Evolutionary conservation across 495 filamentous ascomycete genomes (phyloP).

Genomic region (Clavariopsis aquatica): DNA sequence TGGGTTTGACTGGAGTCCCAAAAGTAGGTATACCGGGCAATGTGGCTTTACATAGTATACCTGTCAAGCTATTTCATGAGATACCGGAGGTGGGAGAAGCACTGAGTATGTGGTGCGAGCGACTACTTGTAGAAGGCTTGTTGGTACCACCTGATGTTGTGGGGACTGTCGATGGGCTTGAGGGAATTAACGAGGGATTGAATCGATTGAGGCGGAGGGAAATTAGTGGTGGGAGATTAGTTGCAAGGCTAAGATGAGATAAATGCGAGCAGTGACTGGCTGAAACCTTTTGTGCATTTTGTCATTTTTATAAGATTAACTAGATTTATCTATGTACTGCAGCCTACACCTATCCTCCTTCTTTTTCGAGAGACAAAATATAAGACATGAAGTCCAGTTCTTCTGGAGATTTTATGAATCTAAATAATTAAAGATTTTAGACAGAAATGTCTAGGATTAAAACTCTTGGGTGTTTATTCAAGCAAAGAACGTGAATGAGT

Average conservation of each 20-base stretch:
- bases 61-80: constrained; percentile 69
- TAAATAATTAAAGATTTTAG: too few relatives aligned
- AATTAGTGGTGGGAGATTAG: constrained; percentile 30
- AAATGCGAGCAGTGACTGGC: not conserved
- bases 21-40: constrained; percentile 49
- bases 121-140: constrained; percentile 51
- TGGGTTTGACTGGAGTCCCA: constrained; percentile 64
- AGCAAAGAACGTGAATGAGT: too few relatives aligned
- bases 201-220: constrained; percentile 59
- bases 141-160: constrained; percentile 61
- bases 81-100: constrained; percentile 57
- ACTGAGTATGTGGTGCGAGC: constrained; percentile 62
- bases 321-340: not conserved
- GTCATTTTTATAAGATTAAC: not conserved
- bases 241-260: constrained; percentile 3
- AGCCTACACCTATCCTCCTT: too few relatives aligned
- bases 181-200: constrained; percentile 62
- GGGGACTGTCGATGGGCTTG: constrained; percentile 58
- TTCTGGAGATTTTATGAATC: too few relatives aligned
- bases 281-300: too few relatives aligned
- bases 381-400: too few relatives aligned
- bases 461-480: too few relatives aligned
- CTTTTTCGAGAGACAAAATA: too few relatives aligned
- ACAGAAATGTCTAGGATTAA: too few relatives aligned
- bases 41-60: constrained; percentile 60